Base-by-base conservation (phyloP, 1,284 basidiomycete species). In the Ganoderma resinaceum region DNA sequence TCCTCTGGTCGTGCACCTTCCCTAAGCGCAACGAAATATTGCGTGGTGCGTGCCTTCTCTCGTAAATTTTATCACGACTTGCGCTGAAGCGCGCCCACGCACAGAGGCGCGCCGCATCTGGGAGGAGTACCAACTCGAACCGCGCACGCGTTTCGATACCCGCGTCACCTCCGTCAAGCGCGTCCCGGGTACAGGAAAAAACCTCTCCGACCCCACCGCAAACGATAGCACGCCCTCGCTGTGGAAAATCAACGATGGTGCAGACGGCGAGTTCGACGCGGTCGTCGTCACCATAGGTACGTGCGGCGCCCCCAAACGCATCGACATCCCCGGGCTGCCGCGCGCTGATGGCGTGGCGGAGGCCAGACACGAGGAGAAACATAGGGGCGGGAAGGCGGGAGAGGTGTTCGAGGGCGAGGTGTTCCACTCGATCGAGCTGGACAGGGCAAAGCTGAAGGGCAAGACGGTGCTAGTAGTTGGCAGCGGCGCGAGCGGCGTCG, bases 11-110 rank as follows among this genome's bases (percentile, higher is more conserved):
- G 3, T 59, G 69, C 57, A 62, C 74, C 1, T 91, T 89, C 74
- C 89, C 89, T 0, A 76, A 80, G 29, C 78, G 86, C 2, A 85
- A 89, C 67, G 88, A 90, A 72, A 90, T 91, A 53, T 77, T 91
- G 1, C 75, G 76, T 42, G 82, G 85, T 84, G 52, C 58, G 80
- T 69, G n/a, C n/a, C 23, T 62, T 11, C 0, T 1, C 37, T 6
- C 35, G 20, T 23, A 16, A 16, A 14, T 12, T 11, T 40, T 55
- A 6, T 12, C 6, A 23, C 23, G 4, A 18, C 3, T 23, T 18
- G 2, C 52, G 33, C 23, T 55, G 7, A 29, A 2, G 20, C 20
- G 23, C 23, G 23, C 16, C 40, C 57, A 6, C 61, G 43, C 6
- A 9, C 72, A 82, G 88, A 90, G 73, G 85, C 89, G 14, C 77